These are phyloP conservation scores for Salvia splendens DNA, from an alignment of 257 asterid species.

Conservation along the genomic window DNA sequence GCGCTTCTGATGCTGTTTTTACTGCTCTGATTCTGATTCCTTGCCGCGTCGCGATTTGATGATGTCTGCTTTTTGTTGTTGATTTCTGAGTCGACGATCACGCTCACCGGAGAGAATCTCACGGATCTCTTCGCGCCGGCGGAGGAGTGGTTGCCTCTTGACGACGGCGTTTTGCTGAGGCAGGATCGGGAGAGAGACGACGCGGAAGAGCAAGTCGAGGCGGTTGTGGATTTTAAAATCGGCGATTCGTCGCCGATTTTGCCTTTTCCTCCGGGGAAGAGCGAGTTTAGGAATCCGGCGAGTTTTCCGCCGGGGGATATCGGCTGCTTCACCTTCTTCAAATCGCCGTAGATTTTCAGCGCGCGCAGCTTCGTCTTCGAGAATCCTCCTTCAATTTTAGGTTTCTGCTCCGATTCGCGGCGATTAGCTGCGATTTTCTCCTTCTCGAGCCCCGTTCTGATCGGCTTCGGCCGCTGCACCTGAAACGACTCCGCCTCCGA, in stretches of 20 bases:
- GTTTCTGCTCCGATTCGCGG: slow-evolving; percentile 37
- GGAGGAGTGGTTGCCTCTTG: slow-evolving; percentile 53
- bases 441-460: slow-evolving; percentile 49
- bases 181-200: slow-evolving; percentile 89
- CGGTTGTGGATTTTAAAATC: slow-evolving; percentile 51
- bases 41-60: slow-evolving; percentile 25
- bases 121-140: slow-evolving; percentile 71
- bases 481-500: slow-evolving; percentile 56
- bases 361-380: slow-evolving; percentile 69
- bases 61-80: not conserved
- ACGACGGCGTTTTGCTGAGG: slow-evolving; percentile 79
- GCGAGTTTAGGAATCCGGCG: slow-evolving; percentile 72
- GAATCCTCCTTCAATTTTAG: slow-evolving; percentile 58
- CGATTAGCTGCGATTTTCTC: slow-evolving; percentile 30
- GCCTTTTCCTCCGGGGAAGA: slow-evolving; percentile 63
- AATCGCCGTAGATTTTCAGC: slow-evolving; percentile 69
- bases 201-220: slow-evolving; percentile 70
- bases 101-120: slow-evolving; percentile 72
- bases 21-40: slow-evolving; percentile 24
- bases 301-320: slow-evolving; percentile 80
- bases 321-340: slow-evolving; percentile 89
- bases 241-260: slow-evolving; percentile 44
- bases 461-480: slow-evolving; percentile 60
- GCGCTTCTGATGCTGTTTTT: slow-evolving; percentile 29
- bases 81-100: slow-evolving; percentile 53